Conservation (phyloP, 176 grass and related monocot species). For the Cocos nucifera region DNA sequence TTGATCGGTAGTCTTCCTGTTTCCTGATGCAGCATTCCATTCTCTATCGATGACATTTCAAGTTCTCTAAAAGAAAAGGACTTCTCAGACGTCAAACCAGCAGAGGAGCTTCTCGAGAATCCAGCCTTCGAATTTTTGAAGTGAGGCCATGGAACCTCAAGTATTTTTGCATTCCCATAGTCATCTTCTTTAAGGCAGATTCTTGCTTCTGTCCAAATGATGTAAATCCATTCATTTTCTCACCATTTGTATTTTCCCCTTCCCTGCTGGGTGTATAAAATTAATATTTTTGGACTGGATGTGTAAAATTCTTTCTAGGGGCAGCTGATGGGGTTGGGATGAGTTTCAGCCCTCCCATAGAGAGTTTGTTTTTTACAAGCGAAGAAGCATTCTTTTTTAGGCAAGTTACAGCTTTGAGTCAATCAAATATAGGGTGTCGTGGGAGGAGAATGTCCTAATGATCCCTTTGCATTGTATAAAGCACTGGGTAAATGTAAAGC, state of each 20-base stretch:
- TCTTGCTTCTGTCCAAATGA: conserved; percentile 18
- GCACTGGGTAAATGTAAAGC: too few species aligned
- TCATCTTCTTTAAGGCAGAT: conserved; percentile 28
- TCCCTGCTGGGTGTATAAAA: conserved; percentile 14
- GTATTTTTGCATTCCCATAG: conserved; percentile 6
- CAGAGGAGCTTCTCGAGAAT: conserved; percentile 74
- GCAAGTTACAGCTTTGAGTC: too few species aligned
- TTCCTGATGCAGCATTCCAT: conserved; percentile 71
- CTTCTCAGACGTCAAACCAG: conserved; percentile 65
- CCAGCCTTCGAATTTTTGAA: conserved; percentile 98
- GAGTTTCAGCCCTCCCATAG: too few species aligned
- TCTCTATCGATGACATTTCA: conserved; percentile 86
- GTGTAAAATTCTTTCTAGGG: conserved; percentile 42
- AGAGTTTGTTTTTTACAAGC: too few species aligned
- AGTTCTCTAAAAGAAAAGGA: conserved; percentile 86
- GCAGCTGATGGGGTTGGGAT: conserved; percentile 46
- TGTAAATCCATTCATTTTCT: not conserved
- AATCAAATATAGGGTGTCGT: too few species aligned
- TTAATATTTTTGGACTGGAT: conserved; percentile 24
- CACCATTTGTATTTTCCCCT: conserved; percentile 18
- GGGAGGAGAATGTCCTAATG: too few species aligned
- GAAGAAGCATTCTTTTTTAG: too few species aligned
- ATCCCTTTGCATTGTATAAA: too few species aligned
- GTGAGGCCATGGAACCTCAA: conserved; percentile 43
- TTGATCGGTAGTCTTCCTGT: conserved; percentile 1